phyloP scores from a whole-genome alignment of 805 yeast species.

The Ascoidea rubescens region DNA sequence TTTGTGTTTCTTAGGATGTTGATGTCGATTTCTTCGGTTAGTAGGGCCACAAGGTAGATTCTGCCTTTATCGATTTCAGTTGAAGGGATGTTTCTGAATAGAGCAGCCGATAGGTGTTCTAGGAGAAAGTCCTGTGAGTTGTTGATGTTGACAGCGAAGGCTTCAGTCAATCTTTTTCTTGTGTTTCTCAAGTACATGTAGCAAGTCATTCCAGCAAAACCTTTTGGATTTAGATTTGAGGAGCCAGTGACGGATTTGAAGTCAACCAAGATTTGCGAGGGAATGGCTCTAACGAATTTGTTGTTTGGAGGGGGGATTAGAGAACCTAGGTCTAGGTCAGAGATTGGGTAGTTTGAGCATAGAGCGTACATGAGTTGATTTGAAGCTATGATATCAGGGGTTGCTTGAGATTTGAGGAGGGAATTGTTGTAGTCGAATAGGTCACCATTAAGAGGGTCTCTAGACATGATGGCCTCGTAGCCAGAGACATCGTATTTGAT shows the following conservation, averaged over 20 bases:
- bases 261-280: constrained; percentile 57
- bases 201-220: constrained; percentile 59
- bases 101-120: constrained; percentile 63
- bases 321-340: constrained; percentile 19
- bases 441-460: constrained; percentile 48
- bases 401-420: constrained; percentile 16
- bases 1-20: constrained; percentile 1
- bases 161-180: constrained; percentile 57
- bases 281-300: constrained; percentile 32
- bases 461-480: constrained; percentile 50
- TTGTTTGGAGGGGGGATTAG: constrained; percentile 32
- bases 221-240: constrained; percentile 45
- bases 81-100: constrained; percentile 65
- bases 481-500: constrained; percentile 40
- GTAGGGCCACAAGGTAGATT: constrained; percentile 60
- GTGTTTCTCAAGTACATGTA: constrained; percentile 57
- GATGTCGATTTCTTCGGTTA: constrained; percentile 53
- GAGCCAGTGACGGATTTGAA: constrained; percentile 55
- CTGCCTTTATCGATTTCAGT: constrained; percentile 48
- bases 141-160: constrained; percentile 55
- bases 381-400: constrained; percentile 47
- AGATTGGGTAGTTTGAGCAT: constrained; percentile 54
- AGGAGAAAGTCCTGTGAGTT: constrained; percentile 43
- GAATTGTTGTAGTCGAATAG: constrained; percentile 23
- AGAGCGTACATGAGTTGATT: constrained; percentile 61